Percentiles rank a stretch among this genome's conserved stretches.
phyloP scores from a whole-genome alignment of 2,329 filamentous ascomycete species.

The Colletotrichum sp. region DNA sequence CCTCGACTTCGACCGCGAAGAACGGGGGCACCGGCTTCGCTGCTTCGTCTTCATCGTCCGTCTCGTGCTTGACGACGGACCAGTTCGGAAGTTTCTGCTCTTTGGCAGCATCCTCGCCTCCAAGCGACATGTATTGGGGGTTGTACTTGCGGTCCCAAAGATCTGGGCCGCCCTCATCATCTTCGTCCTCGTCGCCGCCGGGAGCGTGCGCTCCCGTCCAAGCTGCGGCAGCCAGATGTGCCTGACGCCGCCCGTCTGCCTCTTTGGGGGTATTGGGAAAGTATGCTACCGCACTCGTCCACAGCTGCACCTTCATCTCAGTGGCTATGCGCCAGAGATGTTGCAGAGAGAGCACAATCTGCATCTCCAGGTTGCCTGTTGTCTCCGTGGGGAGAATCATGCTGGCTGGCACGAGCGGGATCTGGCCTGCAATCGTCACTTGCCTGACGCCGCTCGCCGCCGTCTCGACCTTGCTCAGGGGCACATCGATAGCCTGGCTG shows the following conservation, averaged over 20 bases:
- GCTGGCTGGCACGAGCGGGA: slow-evolving; percentile 80
- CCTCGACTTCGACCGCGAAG: slow-evolving; percentile 76
- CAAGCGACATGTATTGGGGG: slow-evolving; percentile 49
- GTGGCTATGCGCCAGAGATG: slow-evolving; percentile 85
- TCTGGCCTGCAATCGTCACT: slow-evolving; percentile 85
- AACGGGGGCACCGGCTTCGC: slow-evolving; percentile 62
- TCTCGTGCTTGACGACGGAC: slow-evolving; percentile 45
- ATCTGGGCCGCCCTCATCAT: slow-evolving; percentile 59
- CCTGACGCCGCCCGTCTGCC: slow-evolving; percentile 36
- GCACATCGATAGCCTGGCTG: slow-evolving; percentile 79
- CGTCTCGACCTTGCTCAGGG: slow-evolving; percentile 23
- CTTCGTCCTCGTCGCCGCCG: slow-evolving; percentile 55
- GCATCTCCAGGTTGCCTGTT: slow-evolving; percentile 52
- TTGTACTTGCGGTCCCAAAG: slow-evolving; percentile 73
- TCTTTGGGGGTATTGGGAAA: slow-evolving; percentile 51
- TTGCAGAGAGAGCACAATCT: slow-evolving; percentile 79
- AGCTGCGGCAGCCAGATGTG: slow-evolving; percentile 45
- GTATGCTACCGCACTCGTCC: slow-evolving; percentile 79
- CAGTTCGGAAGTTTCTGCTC: slow-evolving; percentile 54
- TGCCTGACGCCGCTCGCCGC: slow-evolving; percentile 31
- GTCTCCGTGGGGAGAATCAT: slow-evolving; percentile 66
- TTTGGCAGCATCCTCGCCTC: slow-evolving; percentile 23
- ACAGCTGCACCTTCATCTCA: slow-evolving; percentile 75
- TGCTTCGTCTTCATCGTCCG: slow-evolving; percentile 20
- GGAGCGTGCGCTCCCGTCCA: slow-evolving; percentile 47